Evolutionary conservation across 345 rosid species (phyloP).

Genomic region (Brassica incana): DNA sequence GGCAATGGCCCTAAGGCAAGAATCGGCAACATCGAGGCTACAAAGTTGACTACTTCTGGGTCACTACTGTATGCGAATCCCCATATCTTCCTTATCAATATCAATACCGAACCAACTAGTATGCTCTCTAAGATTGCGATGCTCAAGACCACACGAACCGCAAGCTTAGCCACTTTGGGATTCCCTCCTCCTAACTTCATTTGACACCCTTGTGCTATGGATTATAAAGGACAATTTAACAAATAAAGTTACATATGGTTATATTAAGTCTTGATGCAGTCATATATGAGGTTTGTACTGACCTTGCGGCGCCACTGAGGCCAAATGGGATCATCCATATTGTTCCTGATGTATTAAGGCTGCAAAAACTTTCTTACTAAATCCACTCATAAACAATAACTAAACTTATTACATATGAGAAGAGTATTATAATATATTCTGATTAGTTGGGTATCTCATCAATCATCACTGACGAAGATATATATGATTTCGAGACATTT

Average conservation of each 20-base stretch:
- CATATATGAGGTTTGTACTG: constrained; percentile 1
- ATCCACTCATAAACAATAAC: neutral
- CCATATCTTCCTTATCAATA: constrained; percentile 48
- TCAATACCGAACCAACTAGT: constrained; percentile 41
- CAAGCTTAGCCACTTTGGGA: constrained; percentile 45
- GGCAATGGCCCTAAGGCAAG: constrained; percentile 40
- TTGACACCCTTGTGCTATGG: constrained; percentile 55
- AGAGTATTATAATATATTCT: neutral
- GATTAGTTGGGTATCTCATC: neutral
- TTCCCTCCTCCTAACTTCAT: constrained; percentile 67
- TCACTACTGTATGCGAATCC: constrained; percentile 48
- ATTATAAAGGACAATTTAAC: neutral
- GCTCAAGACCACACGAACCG: constrained; percentile 45
- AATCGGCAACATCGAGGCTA: constrained; percentile 41
- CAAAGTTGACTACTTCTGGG: constrained; percentile 37
- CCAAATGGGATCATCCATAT: constrained; percentile 71
- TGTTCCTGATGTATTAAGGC: constrained; percentile 70
- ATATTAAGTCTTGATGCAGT: neutral
- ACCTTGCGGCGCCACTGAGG: constrained; percentile 69
- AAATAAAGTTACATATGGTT: neutral
- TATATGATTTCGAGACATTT: neutral
- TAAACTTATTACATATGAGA: neutral
- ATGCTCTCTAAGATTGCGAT: constrained; percentile 50
- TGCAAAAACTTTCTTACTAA: constrained; percentile 21
- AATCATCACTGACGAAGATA: neutral